Percentiles rank a stretch among this genome's conserved stretches.
These are phyloP conservation scores for Pseudocercospora eumusae DNA, from an alignment of 2,329 filamentous ascomycete genomes.

Conservation along the genomic window DNA sequence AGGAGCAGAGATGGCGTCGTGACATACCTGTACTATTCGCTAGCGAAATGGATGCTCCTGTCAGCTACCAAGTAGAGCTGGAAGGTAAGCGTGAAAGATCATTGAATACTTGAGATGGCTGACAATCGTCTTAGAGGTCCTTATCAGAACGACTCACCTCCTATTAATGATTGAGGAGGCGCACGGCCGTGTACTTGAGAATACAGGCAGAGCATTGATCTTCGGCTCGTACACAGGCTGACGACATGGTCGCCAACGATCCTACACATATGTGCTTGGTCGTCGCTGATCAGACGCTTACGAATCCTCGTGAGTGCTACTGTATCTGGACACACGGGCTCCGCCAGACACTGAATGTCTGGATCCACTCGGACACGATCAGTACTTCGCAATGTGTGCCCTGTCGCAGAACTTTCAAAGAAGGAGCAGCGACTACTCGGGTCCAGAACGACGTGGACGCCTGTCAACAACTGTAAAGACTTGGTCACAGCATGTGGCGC, in stretches of 20 bases:
- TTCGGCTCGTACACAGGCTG: conserved; percentile 49
- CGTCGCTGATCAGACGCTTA: neutral
- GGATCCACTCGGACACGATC: neutral
- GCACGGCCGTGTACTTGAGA: conserved; percentile 59
- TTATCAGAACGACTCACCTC: conserved; percentile 65
- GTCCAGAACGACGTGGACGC: neutral
- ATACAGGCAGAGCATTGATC: conserved; percentile 66
- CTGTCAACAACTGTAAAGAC: neutral
- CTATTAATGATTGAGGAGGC: conserved; percentile 67
- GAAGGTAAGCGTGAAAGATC: conserved; percentile 56
- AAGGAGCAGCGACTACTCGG: neutral
- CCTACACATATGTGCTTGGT: too few species aligned
- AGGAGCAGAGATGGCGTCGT: conserved; percentile 51
- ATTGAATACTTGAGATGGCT: neutral
- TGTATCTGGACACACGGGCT: neutral
- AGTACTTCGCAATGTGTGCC: neutral
- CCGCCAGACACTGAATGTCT: neutral
- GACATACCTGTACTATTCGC: conserved; percentile 58
- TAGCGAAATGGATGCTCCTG: conserved; percentile 64
- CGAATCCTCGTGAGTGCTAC: neutral
- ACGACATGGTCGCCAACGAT: neutral
- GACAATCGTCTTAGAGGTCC: conserved; percentile 56
- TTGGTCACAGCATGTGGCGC: neutral
- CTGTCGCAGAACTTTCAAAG: neutral
- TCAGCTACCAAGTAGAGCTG: conserved; percentile 70